Conservation (phyloP, 441 rosid genomes). For the Isatis lusitanica region DNA sequence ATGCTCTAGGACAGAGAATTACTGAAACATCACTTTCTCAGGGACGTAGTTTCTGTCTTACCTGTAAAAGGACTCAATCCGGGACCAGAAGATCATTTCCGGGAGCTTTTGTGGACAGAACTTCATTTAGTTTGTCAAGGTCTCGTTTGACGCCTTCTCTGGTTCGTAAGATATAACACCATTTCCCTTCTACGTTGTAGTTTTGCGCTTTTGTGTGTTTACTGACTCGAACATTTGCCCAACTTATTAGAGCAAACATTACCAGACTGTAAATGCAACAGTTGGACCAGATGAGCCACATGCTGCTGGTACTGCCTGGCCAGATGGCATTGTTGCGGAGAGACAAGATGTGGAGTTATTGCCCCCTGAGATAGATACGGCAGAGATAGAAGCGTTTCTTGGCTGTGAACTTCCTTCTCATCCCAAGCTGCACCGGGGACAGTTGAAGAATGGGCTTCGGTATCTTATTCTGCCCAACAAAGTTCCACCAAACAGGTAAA, state of each 20-base stretch:
- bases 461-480: constrained; percentile 95
- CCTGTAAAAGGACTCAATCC: constrained; percentile 41
- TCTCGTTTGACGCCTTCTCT: constrained; percentile 37
- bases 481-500: constrained; percentile 93
- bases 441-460: constrained; percentile 89
- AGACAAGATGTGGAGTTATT: constrained; percentile 64
- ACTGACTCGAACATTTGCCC: neutral
- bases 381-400: constrained; percentile 65
- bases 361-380: constrained; percentile 47
- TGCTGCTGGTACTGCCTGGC: constrained; percentile 87
- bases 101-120: constrained; percentile 59
- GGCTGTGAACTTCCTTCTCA: constrained; percentile 79
- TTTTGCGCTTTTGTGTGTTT: neutral
- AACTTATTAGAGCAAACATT: constrained; percentile 52
- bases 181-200: constrained; percentile 1
- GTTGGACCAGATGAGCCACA: constrained; percentile 99
- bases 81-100: constrained; percentile 41
- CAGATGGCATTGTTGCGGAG: constrained; percentile 70
- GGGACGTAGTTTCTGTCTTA: constrained; percentile 46
- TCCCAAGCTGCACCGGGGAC: constrained; percentile 84
- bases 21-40: constrained; percentile 38
- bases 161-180: constrained; percentile 43
- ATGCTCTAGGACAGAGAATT: constrained; percentile 38
- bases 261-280: constrained; percentile 61
- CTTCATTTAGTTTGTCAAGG: constrained; percentile 52